Percentiles rank a stretch among this genome's conserved stretches.
These are phyloP conservation scores for Trypanosoma cruzi DNA, from an alignment of 208 protist genomes.

Conservation along the genomic window DNA sequence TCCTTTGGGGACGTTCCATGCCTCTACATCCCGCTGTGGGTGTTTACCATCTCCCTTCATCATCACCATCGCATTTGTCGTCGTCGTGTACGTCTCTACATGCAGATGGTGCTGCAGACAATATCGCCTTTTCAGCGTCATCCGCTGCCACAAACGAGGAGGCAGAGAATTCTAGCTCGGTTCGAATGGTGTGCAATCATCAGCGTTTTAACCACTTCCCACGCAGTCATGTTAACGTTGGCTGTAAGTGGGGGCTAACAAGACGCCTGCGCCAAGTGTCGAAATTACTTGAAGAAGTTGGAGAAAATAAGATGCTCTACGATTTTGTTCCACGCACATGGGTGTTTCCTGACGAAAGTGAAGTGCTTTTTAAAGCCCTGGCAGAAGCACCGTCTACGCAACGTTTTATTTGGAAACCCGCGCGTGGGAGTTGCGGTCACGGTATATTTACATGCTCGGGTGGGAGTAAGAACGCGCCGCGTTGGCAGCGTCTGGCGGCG, in stretches of 20 bases:
- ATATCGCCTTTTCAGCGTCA: background rate
- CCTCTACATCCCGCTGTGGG: slow-evolving; percentile 20
- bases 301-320: slow-evolving; percentile 32
- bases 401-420: slow-evolving; percentile 91
- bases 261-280: slow-evolving; percentile 33
- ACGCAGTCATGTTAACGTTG: slow-evolving; percentile 71
- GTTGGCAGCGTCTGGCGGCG: slow-evolving; percentile 54
- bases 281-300: slow-evolving; percentile 14
- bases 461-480: slow-evolving; percentile 34
- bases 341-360: slow-evolving; percentile 78
- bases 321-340: slow-evolving; percentile 79
- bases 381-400: slow-evolving; percentile 26
- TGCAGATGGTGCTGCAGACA: background rate
- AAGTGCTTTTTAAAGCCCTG: slow-evolving; percentile 45
- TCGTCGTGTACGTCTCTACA: background rate
- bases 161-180: slow-evolving; percentile 17
- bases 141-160: slow-evolving; percentile 13
- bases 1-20: slow-evolving; percentile 81
- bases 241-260: slow-evolving; percentile 88
- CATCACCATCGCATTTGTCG: slow-evolving; percentile 2
- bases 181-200: slow-evolving; percentile 23
- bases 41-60: background rate
- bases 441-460: slow-evolving; percentile 81
- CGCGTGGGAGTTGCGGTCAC: slow-evolving; percentile 88
- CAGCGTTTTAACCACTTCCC: slow-evolving; percentile 93